These are phyloP conservation scores for Rhazya stricta DNA, from an alignment of 257 asterid genomes.

Conservation along the genomic window DNA sequence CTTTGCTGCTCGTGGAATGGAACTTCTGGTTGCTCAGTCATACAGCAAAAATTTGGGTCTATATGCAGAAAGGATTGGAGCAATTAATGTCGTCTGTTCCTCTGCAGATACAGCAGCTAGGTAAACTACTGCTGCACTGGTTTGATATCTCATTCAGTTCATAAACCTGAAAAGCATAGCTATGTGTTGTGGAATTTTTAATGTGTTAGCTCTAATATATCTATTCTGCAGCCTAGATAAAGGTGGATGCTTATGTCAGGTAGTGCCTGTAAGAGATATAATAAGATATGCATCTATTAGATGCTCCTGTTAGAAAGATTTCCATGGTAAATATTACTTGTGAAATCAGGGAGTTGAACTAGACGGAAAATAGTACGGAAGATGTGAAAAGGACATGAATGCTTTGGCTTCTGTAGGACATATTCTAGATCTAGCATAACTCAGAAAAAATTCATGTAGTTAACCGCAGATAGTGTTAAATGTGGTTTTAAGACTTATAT, in stretches of 20 bases:
- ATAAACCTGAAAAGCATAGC: background rate
- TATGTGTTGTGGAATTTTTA: background rate
- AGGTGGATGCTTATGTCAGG: background rate
- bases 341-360: background rate
- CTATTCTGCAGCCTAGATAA: background rate
- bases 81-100: constrained; percentile 83
- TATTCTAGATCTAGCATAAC: background rate
- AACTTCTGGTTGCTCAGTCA: constrained; percentile 89
- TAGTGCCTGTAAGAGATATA: background rate
- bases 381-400: background rate
- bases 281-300: background rate
- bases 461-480: too few relatives aligned
- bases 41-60: constrained; percentile 93
- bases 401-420: background rate
- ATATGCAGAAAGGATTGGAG: constrained; percentile 94
- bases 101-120: constrained; percentile 75
- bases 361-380: background rate
- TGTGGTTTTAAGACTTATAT: background rate
- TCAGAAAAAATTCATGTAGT: background rate
- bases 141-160: constrained; percentile 7
- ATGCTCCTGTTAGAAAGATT: too few relatives aligned
- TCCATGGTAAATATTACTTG: background rate
- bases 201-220: background rate
- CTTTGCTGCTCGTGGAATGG: constrained; percentile 95
- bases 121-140: constrained; percentile 25